A percentile compares a stretch with the other conserved stretches of the same genome.
phyloP scores from a whole-genome alignment of 768 basidiomycete species.

The Rhodotorula diobovata region DNA sequence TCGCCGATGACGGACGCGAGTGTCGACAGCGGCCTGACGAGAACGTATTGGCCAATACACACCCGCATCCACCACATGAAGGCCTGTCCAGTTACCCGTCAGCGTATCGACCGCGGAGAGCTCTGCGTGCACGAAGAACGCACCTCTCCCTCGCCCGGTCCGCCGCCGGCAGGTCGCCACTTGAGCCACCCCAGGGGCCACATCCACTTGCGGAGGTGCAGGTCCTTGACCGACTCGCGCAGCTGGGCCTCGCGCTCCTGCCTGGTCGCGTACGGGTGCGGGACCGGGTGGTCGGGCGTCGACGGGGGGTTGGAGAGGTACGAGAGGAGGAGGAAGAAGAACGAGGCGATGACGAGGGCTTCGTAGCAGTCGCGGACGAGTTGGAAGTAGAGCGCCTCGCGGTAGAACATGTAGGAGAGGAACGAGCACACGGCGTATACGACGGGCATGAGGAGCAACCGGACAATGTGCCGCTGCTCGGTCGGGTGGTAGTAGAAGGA shows the following conservation, averaged over 20 bases:
- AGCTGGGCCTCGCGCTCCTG: conserved; percentile 24
- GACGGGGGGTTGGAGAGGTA: conserved; percentile 55
- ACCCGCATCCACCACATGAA: conserved; percentile 32
- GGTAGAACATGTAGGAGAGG: conserved; percentile 24
- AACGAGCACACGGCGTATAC: conserved; percentile 62
- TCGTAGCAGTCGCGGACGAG: conserved; percentile 71
- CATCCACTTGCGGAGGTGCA: conserved; percentile 60
- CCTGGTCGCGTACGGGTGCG: conserved; percentile 24
- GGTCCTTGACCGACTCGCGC: conserved; percentile 47
- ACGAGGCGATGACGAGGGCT: conserved; percentile 66
- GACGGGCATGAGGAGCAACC: conserved; percentile 72
- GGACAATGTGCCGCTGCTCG: conserved; percentile 55
- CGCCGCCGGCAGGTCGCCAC: conserved; percentile 54
- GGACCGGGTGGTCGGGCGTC: conserved; percentile 12
- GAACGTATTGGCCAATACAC: conserved; percentile 29
- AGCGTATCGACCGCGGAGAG: background rate
- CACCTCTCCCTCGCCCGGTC: conserved; percentile 21
- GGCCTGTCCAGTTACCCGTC: background rate
- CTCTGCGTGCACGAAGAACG: conserved; percentile 46
- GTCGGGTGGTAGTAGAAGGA: conserved; percentile 58
- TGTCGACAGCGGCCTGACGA: conserved; percentile 29
- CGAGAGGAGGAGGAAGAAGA: conserved; percentile 70
- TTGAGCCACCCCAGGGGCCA: conserved; percentile 63
- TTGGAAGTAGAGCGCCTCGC: conserved; percentile 66
- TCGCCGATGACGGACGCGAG: conserved; percentile 56